phyloP scores from a whole-genome alignment of 306 rosid species.

The Cicer judaicum region DNA sequence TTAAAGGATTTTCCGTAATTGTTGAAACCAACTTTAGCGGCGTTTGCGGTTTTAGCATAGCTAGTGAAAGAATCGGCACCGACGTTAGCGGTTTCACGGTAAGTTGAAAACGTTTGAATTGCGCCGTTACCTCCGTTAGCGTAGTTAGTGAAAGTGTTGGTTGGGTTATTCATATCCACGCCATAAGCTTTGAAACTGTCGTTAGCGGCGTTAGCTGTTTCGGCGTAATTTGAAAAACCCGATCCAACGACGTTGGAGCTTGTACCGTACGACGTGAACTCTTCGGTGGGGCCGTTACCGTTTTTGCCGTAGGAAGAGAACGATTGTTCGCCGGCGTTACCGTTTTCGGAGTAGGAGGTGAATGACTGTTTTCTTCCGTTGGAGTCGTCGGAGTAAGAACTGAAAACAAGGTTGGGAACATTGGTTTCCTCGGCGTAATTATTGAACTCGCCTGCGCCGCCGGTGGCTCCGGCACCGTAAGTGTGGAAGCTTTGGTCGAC shows the following conservation, averaged over 20 bases:
- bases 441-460: conserved; percentile 76
- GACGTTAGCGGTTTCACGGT: conserved; percentile 80
- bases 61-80: conserved; percentile 80
- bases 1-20: conserved; percentile 90
- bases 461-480: conserved; percentile 68
- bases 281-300: conserved; percentile 69
- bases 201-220: conserved; percentile 54
- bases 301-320: conserved; percentile 73
- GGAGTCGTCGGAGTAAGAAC: conserved; percentile 72
- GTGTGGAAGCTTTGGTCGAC: conserved; percentile 76
- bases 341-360: conserved; percentile 68
- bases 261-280: conserved; percentile 68
- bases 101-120: conserved; percentile 64
- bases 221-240: conserved; percentile 66
- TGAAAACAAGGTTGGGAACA: conserved; percentile 75
- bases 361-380: conserved; percentile 74
- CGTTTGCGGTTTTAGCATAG: conserved; percentile 68
- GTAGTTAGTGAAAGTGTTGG: conserved; percentile 69
- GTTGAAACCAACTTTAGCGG: conserved; percentile 60
- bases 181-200: conserved; percentile 76
- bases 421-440: conserved; percentile 60
- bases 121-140: conserved; percentile 78
- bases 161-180: conserved; percentile 68
- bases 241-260: conserved; percentile 70
- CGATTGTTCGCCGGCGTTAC: conserved; percentile 79